Evolutionary conservation across 2,329 filamentous ascomycete genomes (phyloP).

Genomic region (Basipetospora chlamydospora): DNA sequence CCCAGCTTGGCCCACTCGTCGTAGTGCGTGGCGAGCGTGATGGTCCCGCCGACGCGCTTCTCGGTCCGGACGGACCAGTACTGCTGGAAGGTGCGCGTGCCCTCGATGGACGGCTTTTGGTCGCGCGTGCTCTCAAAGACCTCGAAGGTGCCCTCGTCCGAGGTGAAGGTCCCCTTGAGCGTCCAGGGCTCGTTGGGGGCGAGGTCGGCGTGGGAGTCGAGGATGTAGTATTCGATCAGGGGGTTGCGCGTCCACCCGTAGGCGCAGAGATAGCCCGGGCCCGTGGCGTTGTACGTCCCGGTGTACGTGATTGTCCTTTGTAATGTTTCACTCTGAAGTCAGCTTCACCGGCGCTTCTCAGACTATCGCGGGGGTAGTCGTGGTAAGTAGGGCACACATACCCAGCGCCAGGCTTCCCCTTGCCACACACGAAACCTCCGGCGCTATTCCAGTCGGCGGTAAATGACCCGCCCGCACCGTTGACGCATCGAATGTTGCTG

Average conservation of each 20-base stretch:
- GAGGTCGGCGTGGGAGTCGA: slow-evolving; percentile 22
- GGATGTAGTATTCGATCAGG: slow-evolving; percentile 22
- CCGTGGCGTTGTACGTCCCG: slow-evolving; percentile 16
- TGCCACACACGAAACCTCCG: slow-evolving; percentile 42
- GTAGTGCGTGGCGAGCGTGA: slow-evolving; percentile 35
- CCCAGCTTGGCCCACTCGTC: slow-evolving; percentile 35
- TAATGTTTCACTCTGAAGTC: background rate
- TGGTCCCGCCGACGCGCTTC: slow-evolving; percentile 34
- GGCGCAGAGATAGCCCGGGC: slow-evolving; percentile 17
- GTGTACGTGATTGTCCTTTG: slow-evolving; percentile 14
- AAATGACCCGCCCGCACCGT: slow-evolving; percentile 27
- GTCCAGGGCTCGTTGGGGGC: slow-evolving; percentile 19
- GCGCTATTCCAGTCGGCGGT: slow-evolving; percentile 26
- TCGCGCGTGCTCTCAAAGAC: slow-evolving; percentile 20
- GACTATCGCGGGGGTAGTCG: too few species aligned
- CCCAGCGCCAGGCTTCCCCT: slow-evolving; percentile 41
- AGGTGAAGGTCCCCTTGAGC: slow-evolving; percentile 19
- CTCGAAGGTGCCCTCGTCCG: slow-evolving; percentile 23
- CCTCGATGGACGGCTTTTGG: slow-evolving; percentile 31
- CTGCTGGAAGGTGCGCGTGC: slow-evolving; percentile 35
- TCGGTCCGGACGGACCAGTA: slow-evolving; percentile 36
- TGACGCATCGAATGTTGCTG: slow-evolving; percentile 27
- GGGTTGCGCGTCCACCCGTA: slow-evolving; percentile 24
- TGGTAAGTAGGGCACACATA: too few species aligned
- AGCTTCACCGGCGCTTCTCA: too few species aligned